These are phyloP conservation scores for Saposhnikovia divaricata DNA, from an alignment of 129 eudicot genomes.

Conservation along the genomic window DNA sequence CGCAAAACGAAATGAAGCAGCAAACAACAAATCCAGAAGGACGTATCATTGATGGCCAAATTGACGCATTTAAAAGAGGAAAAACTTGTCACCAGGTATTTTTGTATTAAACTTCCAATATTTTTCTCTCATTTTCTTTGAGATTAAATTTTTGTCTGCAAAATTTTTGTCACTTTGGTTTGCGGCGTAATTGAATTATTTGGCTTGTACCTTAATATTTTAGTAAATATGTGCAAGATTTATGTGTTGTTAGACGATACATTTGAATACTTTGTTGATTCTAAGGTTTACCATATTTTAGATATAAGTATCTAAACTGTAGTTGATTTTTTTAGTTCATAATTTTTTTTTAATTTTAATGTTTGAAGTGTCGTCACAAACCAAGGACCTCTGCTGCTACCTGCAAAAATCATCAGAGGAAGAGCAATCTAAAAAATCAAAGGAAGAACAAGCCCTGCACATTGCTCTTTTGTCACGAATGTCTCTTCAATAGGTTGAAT, in stretches of 20 bases:
- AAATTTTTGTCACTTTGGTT: background rate
- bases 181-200: too few species aligned
- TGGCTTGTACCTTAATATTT: too few species aligned
- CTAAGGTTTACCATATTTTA: too few species aligned
- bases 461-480: conserved; percentile 52
- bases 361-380: conserved; percentile 87
- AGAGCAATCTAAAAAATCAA: conserved; percentile 52
- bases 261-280: too few species aligned
- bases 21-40: conserved; percentile 33
- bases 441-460: conserved; percentile 54
- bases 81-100: conserved; percentile 77
- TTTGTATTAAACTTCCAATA: background rate
- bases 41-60: conserved; percentile 40
- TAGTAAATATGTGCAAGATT: too few species aligned
- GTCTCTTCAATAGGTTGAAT: conserved; percentile 76
- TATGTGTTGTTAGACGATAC: too few species aligned
- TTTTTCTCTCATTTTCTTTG: background rate
- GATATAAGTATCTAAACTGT: background rate
- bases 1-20: conserved; percentile 25
- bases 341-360: background rate
- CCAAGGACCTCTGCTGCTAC: conserved; percentile 39
- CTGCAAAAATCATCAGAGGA: conserved; percentile 49
- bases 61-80: conserved; percentile 51
- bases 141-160: background rate
- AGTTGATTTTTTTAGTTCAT: background rate